Conservation (phyloP, 2,329 filamentous ascomycete genomes). For the Neofusicoccum ribis region DNA sequence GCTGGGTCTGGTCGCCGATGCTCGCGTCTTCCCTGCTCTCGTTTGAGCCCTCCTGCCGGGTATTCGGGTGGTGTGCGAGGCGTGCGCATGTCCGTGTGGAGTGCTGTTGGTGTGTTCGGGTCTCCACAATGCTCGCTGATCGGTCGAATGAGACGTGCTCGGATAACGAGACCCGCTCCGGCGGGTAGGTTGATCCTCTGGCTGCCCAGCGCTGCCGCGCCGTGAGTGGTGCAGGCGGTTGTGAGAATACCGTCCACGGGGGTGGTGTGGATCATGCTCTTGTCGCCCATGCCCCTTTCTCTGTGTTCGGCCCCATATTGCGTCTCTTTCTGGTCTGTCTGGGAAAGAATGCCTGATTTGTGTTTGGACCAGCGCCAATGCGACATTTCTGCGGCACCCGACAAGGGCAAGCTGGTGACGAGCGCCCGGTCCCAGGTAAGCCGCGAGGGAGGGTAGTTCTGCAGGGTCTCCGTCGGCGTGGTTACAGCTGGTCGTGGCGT, state of each 20-base stretch:
- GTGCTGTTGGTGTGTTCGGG: neutral
- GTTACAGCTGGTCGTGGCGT: neutral
- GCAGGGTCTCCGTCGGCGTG: neutral
- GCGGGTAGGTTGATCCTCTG: constrained; percentile 7
- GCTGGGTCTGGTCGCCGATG: neutral
- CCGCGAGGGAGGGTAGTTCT: neutral
- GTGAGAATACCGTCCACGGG: neutral
- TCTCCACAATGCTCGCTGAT: constrained; percentile 4
- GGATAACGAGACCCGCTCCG: constrained; percentile 5
- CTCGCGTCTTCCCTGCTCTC: neutral
- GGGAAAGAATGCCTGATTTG: neutral
- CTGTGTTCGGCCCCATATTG: neutral
- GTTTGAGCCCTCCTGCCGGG: constrained; percentile 9
- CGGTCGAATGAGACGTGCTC: constrained; percentile 5
- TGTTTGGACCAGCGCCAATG: neutral
- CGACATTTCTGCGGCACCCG: neutral
- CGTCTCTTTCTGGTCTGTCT: neutral
- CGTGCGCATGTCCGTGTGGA: constrained; percentile 4
- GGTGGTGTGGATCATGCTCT: neutral
- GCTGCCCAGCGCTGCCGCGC: neutral
- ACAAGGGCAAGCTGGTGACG: neutral
- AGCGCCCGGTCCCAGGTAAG: neutral
- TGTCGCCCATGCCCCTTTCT: neutral
- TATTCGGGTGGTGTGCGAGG: constrained; percentile 4
- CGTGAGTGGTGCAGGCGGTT: neutral